These are phyloP conservation scores for Trebouxia gelatinosa DNA, from an alignment of 163 green algal genomes.

Conservation along the genomic window DNA sequence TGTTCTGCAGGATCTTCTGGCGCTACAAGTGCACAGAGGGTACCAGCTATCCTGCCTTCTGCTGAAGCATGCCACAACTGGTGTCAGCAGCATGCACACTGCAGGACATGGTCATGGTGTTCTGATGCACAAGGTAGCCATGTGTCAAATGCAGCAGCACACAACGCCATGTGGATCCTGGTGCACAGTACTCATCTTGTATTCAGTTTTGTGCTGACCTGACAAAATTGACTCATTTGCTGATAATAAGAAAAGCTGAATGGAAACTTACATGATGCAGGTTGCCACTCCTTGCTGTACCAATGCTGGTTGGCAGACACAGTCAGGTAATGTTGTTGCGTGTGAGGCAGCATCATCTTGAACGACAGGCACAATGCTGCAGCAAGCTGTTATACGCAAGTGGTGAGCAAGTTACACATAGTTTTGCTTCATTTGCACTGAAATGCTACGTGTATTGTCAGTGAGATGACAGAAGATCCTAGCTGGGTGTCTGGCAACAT, in stretches of 20 bases:
- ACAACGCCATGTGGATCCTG: background rate
- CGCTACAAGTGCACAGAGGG: no score
- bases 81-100: no score
- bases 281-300: slow-evolving; percentile 1
- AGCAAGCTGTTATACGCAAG: background rate
- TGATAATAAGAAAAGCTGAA: background rate
- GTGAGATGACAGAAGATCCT: background rate
- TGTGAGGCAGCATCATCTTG: no score
- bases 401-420: background rate
- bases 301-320: slow-evolving; percentile 5
- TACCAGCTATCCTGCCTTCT: background rate
- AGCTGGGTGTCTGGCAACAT: background rate
- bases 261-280: background rate
- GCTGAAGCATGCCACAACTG: no score
- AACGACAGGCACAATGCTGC: no score
- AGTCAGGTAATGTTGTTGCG: background rate
- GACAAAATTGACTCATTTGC: no score
- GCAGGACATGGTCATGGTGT: slow-evolving; percentile 4
- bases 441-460: background rate
- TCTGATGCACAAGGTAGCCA: slow-evolving; percentile 5
- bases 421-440: background rate
- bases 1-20: no score
- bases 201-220: background rate
- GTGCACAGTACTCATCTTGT: background rate
- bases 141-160: background rate